Evolutionary conservation across 768 basidiomycete species (phyloP).

Genomic region (Chalciporus sphaerocephalus): DNA sequence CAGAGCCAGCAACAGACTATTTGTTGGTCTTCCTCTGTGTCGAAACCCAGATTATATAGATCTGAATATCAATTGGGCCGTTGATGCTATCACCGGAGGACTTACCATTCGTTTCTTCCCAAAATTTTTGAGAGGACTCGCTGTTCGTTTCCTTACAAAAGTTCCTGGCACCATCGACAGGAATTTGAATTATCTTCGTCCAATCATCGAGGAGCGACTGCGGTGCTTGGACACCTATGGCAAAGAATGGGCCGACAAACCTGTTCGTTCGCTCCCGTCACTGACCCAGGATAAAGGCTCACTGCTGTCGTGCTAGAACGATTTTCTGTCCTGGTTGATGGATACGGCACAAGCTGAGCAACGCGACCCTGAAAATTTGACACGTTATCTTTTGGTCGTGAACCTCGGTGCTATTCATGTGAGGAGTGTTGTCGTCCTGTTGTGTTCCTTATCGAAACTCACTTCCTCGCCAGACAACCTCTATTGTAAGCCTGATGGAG

Average conservation of each 20-base stretch:
- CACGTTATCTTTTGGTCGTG: neutral
- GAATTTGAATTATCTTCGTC: constrained; percentile 15
- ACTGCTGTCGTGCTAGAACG: constrained; percentile 18
- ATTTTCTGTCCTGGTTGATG: constrained; percentile 31
- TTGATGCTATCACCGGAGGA: constrained; percentile 22
- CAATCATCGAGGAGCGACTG: constrained; percentile 30
- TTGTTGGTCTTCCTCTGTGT: constrained; percentile 51
- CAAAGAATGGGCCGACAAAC: constrained; percentile 27
- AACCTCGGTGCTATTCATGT: constrained; percentile 24
- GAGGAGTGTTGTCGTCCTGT: neutral
- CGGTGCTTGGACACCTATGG: constrained; percentile 22
- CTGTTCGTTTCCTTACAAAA: constrained; percentile 11
- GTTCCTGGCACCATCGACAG: constrained; percentile 2
- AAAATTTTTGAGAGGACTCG: constrained; percentile 24
- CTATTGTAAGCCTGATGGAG: neutral
- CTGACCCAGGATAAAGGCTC: neutral
- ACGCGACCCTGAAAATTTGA: constrained; percentile 21
- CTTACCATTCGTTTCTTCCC: constrained; percentile 30
- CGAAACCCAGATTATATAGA: constrained; percentile 34
- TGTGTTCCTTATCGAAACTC: too few species aligned
- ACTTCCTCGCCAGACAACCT: neutral
- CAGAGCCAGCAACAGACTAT: constrained; percentile 41
- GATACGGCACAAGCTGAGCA: constrained; percentile 15
- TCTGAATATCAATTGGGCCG: constrained; percentile 28
- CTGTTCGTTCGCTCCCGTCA: constrained; percentile 23